Conservation (phyloP, 768 basidiomycete genomes). For the Pulveroboletus sp. region DNA sequence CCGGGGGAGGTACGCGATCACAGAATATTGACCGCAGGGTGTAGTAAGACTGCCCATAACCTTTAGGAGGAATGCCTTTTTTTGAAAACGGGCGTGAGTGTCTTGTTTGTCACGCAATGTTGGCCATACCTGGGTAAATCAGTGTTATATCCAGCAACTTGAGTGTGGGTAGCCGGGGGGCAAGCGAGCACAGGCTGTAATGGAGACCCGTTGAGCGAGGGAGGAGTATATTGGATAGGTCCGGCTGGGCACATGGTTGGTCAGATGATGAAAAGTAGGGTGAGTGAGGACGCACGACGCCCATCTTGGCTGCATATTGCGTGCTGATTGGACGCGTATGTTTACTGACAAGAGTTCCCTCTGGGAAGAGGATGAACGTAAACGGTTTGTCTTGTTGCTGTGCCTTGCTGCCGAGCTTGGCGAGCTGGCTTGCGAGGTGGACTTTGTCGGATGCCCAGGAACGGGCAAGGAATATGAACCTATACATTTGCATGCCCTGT, state of each 20-base stretch:
- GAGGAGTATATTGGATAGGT: slow-evolving; percentile 78
- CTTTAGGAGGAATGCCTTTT: slow-evolving; percentile 77
- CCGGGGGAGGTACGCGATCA: slow-evolving; percentile 76
- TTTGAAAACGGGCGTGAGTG: slow-evolving; percentile 3
- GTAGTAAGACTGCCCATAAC: slow-evolving; percentile 87
- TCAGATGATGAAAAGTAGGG: slow-evolving; percentile 6
- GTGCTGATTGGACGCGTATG: slow-evolving; percentile 83
- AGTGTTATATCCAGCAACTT: slow-evolving; percentile 89
- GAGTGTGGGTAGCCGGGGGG: slow-evolving; percentile 72
- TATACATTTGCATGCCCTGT: slow-evolving; percentile 90
- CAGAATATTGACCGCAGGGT: slow-evolving; percentile 88
- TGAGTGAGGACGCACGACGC: slow-evolving; percentile 62
- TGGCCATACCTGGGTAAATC: slow-evolving; percentile 73
- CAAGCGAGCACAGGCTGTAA: slow-evolving; percentile 77
- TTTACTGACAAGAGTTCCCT: slow-evolving; percentile 90
- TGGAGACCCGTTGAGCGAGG: slow-evolving; percentile 92
- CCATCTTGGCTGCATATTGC: slow-evolving; percentile 85
- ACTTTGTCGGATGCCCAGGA: slow-evolving; percentile 86
- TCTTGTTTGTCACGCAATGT: not conserved
- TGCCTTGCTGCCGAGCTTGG: slow-evolving; percentile 66
- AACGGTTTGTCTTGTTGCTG: slow-evolving; percentile 68
- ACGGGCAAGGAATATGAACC: slow-evolving; percentile 90
- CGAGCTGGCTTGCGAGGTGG: slow-evolving; percentile 63
- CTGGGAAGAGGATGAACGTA: slow-evolving; percentile 88
- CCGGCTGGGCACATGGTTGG: too few species aligned